A percentile compares a stretch with the other conserved stretches of the same genome.
Evolutionary conservation across 116 monocot genomes (phyloP).

Genomic region (Dioscorea cayenensis): DNA sequence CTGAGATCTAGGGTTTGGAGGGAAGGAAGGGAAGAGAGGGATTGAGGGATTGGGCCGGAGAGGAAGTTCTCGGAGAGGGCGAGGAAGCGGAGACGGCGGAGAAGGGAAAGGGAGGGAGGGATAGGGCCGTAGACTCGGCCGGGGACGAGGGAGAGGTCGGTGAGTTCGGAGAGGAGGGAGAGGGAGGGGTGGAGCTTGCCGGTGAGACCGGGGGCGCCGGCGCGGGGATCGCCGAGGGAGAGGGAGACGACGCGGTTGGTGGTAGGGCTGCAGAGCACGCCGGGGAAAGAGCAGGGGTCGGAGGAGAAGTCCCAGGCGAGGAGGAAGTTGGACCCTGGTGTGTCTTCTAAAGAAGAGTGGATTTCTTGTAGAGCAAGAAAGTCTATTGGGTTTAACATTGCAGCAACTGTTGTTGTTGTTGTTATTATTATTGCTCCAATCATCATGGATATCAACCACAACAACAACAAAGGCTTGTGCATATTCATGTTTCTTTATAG

Average conservation of each 20-base stretch:
- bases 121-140: slow-evolving; percentile 52
- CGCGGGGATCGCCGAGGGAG: slow-evolving; percentile 63
- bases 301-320: slow-evolving; percentile 66
- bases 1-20: slow-evolving; percentile 59
- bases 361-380: slow-evolving; percentile 62
- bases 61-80: slow-evolving; percentile 49
- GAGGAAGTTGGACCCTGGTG: slow-evolving; percentile 58
- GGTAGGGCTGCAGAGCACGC: slow-evolving; percentile 38
- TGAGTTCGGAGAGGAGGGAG: slow-evolving; percentile 37
- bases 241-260: slow-evolving; percentile 50
- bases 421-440: too few relatives aligned
- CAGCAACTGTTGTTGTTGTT: background rate
- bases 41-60: slow-evolving; percentile 45
- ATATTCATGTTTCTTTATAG: too few relatives aligned
- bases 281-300: slow-evolving; percentile 70
- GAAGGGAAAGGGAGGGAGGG: slow-evolving; percentile 22
- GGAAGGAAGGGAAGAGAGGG: slow-evolving; percentile 17
- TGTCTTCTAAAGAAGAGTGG: slow-evolving; percentile 34
- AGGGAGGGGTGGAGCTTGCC: slow-evolving; percentile 49
- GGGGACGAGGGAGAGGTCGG: slow-evolving; percentile 65
- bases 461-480: too few relatives aligned
- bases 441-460: too few relatives aligned
- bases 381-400: slow-evolving; percentile 43
- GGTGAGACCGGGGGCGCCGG: slow-evolving; percentile 47
- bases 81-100: slow-evolving; percentile 53